Evolutionary conservation across 768 basidiomycete species (phyloP), one percentile per base, ranked within the genome.

Genomic region (Lactifluus pinguis): DNA sequence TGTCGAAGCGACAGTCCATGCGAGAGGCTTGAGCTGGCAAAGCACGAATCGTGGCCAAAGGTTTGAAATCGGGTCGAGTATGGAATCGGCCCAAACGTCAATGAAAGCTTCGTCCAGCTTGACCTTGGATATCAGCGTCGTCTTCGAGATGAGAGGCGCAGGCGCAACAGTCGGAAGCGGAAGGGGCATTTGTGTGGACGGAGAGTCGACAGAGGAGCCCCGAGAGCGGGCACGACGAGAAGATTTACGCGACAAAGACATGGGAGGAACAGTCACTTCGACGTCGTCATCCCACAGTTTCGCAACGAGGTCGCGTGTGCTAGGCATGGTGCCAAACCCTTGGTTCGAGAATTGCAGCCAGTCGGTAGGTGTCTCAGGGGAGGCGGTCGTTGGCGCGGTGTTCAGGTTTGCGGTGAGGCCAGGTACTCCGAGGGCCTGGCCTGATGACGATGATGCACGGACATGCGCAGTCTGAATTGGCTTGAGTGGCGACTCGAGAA

Each of bases 41-140:
- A 91, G 69, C 44, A 86, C 79, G 65, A 90, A 88, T 5, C 77
- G 73, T 13, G 87, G 88, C 87, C 85, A 89, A 47, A 74, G 71
- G 1, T 76, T 70, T 0, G 85, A 75, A 59, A 89, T 79, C 17
- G 86, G 82, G 67, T 92, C 89, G 15, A 84, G 73, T 36, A 90
- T 68, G 2, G 87, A 80, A 67, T 92, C 89, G 53, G 77, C 80
- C 87, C 88, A 91, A 69, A 89, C 89, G 70, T 92, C 89, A 56
- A 90, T 73, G 69, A 92, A 91, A 1, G 88, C 87, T 67, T 91
- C 89, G 67, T 92, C 89, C 11, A 92, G 68, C 61, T 83, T 78
- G n/a, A 84, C 72, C 39, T 81, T 64, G 14, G 76, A 72, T 11
- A 85, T 70, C 9, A 72, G 70, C 0, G 77, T 76, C 21, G 78